Evolutionary conservation across 805 yeast species (phyloP).

Genomic region (Cephaloascus albidus): DNA sequence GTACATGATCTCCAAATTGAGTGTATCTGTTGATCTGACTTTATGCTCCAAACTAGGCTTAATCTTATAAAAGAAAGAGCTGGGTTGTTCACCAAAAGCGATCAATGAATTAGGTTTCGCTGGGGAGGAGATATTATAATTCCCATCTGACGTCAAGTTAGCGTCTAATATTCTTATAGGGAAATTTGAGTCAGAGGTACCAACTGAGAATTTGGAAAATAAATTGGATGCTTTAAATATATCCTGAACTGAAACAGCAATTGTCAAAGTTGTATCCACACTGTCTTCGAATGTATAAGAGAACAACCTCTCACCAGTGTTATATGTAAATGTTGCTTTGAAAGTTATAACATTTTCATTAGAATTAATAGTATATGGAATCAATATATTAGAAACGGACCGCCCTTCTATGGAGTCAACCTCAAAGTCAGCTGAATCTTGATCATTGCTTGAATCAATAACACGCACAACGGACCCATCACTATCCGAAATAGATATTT

Average conservation of each 20-base stretch:
- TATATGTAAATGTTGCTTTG: conserved; percentile 12
- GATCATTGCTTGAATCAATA: too few relatives aligned
- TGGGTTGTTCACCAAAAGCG: conserved; percentile 66
- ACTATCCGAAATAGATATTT: neutral
- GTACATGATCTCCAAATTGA: conserved; percentile 35
- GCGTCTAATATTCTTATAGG: conserved; percentile 49
- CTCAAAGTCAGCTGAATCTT: neutral
- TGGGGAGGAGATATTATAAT: conserved; percentile 21
- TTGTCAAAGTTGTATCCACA: conserved; percentile 44
- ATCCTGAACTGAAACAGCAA: conserved; percentile 78
- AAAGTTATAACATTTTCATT: conserved; percentile 17
- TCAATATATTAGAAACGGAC: conserved; percentile 10
- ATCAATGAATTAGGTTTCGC: conserved; percentile 22
- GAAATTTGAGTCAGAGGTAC: conserved; percentile 37
- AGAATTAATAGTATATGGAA: conserved; percentile 21
- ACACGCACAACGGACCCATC: neutral
- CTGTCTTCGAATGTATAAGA: conserved; percentile 16
- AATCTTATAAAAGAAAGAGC: conserved; percentile 51
- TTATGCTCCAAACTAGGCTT: conserved; percentile 8
- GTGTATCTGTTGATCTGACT: conserved; percentile 17
- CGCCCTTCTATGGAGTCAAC: conserved; percentile 3
- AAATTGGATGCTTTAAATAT: conserved; percentile 49
- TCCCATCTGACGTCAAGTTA: conserved; percentile 21
- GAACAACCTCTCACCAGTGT: conserved; percentile 9
- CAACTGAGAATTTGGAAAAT: conserved; percentile 61